Evolutionary conservation across 139 green algal species (phyloP), one percentile per base, ranked within the genome.

Genomic region (Nannochloris sp.): DNA sequence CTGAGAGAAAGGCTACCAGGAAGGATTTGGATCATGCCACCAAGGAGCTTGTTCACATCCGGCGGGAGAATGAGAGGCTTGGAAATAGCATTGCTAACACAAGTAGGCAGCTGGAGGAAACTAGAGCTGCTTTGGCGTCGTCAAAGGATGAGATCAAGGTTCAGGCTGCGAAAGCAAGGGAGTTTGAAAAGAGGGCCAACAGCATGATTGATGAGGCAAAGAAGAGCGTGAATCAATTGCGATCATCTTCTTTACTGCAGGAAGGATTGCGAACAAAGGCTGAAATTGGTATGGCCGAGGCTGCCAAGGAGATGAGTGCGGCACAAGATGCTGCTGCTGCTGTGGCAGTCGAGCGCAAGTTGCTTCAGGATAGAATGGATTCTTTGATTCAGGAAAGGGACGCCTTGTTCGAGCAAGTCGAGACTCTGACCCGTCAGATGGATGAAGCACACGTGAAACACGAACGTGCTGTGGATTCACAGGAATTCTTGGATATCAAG

Each of bases 251-350:
- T 23, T 44, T 16, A 16, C n/a, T 67, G 30, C 57, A 66, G 14
- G 40, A 68, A 63, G 66, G 66, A 2, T 60, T 72, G 28, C n/a
- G 44, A 23, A 33, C 36, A 29, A 62, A 63, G 25, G 66, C 66
- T n/a, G 66, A 72, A 58, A 72, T 72, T 0, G 66, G 65, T 26
- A 68, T 72, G 58, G 26, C 51, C 2, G 66, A 72, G 28, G 66
- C 66, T 10, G 57, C 44, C 5, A 25, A 14, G 14, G 58, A 72
- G 48, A 29, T 60, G 14, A 55, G 36, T 43, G 60, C 33, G 17
- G 60, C 60, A 8, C 60, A 66, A 31, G 60, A 66, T 25, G 60
- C 33, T 26, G 60, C 36, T 25, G 60, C 28, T 23, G 36, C 33
- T 20, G 36, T 66, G 13, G 26, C 36, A 44, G 60, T 66, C 6